Conservation (phyloP, 2,329 filamentous ascomycete species). For the Madurella fahalii region DNA sequence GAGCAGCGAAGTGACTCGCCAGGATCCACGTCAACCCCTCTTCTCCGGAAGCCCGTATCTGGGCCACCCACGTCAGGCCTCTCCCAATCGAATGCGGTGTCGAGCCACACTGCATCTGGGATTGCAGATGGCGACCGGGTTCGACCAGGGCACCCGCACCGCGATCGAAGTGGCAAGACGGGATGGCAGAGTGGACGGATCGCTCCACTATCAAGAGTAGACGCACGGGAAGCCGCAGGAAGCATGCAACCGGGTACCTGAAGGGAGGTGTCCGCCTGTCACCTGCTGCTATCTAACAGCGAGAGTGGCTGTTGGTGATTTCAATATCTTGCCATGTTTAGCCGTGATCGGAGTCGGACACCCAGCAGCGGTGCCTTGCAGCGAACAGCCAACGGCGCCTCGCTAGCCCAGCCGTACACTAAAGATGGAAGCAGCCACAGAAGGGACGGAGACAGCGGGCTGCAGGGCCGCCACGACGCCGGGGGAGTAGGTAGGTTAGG, state of each 20-base stretch:
- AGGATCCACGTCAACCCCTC: conserved; percentile 5
- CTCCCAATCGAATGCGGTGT: conserved; percentile 4
- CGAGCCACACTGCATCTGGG: conserved; percentile 19
- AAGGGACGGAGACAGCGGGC: background rate
- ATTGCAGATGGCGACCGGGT: conserved; percentile 5
- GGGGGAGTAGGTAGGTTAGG: too few species aligned
- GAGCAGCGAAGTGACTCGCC: conserved; percentile 1
- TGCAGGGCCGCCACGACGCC: too few species aligned
- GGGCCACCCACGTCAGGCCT: background rate
- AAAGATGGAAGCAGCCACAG: background rate
- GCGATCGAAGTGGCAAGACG: conserved; percentile 1
- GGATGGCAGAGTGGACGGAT: background rate
- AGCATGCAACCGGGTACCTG: background rate
- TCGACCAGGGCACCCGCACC: conserved; percentile 5
- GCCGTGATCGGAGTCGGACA: background rate
- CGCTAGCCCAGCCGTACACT: background rate
- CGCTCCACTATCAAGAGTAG: background rate
- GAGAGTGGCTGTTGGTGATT: background rate
- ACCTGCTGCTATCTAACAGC: background rate
- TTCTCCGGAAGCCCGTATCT: conserved; percentile 3
- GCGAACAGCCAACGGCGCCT: background rate
- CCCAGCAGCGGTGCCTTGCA: background rate
- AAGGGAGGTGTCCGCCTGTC: background rate
- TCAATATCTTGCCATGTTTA: background rate
- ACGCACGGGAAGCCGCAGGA: background rate